These are phyloP conservation scores for Neurospora sp. DNA, from an alignment of 495 filamentous ascomycete genomes.

Conservation along the genomic window DNA sequence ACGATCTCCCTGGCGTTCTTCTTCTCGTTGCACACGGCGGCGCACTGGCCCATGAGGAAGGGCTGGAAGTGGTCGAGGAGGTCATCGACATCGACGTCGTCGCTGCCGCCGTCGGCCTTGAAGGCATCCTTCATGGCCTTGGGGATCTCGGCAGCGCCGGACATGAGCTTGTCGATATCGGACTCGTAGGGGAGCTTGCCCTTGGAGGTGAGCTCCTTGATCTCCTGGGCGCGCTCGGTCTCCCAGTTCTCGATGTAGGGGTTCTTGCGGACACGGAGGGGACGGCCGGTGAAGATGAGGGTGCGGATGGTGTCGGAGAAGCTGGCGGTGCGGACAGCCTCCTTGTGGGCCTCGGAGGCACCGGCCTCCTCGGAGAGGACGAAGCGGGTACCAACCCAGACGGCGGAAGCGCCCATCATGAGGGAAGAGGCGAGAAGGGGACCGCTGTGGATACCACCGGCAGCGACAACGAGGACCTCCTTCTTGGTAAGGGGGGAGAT, in stretches of 20 bases:
- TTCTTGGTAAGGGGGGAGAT: conserved; percentile 80
- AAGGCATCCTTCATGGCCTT: conserved; percentile 65
- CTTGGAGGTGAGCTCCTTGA: conserved; percentile 80
- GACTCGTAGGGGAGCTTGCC: conserved; percentile 88
- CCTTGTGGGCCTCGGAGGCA: conserved; percentile 88
- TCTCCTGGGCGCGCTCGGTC: conserved; percentile 75
- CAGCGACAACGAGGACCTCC: conserved; percentile 83
- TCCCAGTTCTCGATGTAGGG: conserved; percentile 94
- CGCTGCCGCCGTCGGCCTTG: conserved; percentile 57
- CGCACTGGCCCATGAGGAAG: conserved; percentile 93
- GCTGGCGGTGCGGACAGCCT: conserved; percentile 82
- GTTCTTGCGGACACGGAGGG: conserved; percentile 87
- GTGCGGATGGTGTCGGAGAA: conserved; percentile 94
- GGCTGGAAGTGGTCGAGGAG: conserved; percentile 85
- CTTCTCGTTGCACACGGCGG: conserved; percentile 86
- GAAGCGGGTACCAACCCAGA: conserved; percentile 97
- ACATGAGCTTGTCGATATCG: conserved; percentile 73
- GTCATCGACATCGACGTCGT: conserved; percentile 49
- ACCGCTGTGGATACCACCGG: conserved; percentile 90
- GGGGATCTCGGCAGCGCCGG: conserved; percentile 43
- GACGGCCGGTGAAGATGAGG: conserved; percentile 96
- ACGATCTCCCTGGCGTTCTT: conserved; percentile 88
- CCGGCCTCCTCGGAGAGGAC: conserved; percentile 89
- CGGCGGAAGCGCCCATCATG: conserved; percentile 83
- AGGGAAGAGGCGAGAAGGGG: conserved; percentile 80